Base-by-base conservation (phyloP, 169 alveolate species). In the Plasmodium falciparum region DNA sequence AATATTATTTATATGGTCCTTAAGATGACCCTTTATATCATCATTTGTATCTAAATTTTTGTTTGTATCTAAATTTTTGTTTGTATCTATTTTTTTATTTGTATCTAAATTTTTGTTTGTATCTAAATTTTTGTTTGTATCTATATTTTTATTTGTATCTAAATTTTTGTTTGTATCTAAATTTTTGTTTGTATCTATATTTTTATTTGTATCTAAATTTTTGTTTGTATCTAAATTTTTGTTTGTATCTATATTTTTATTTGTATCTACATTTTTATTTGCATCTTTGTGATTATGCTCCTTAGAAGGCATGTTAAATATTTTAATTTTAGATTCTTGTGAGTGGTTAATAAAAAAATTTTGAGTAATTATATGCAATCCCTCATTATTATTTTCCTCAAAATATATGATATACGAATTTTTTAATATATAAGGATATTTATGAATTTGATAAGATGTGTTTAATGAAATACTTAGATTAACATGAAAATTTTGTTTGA, bases 331-430 rank as follows among this genome's bases (percentile, higher is more conserved):
- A 2, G 20, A 8, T 12, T 33, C 75, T 12, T 43, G 39, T 9
- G 65, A 29, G 17, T 78, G 39, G 43, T 26, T 83, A 39, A 39
- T 39, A 69, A 83, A 83, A 15, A 83, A 83, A 15, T 69, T 52
- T 52, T 58, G 69, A 9, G 91, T 54, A 17, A 83, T 69, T 15
- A 83, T 49, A 59, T 83, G 83, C n/a, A 83, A 54, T 0, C 91
- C 91, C 22, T 83, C 71, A 24, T 83, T 56, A 56, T 67, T 83
- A 29, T 83, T 83, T 45, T 83, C 91, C 47, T 83, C 91, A 26
- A 83, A 83, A 72, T 83, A 83, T 9, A 83, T 69, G 17, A 83
- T 29, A 15, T 73, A 54, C 0, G 91, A 83, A 12, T 83, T 83
- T 61, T 83, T 83, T 11, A 83, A 50, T 47, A 83, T 69, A 50